phyloP scores from a whole-genome alignment of 352 stramenopile genomes.

The Elongisporangium prolatum region DNA sequence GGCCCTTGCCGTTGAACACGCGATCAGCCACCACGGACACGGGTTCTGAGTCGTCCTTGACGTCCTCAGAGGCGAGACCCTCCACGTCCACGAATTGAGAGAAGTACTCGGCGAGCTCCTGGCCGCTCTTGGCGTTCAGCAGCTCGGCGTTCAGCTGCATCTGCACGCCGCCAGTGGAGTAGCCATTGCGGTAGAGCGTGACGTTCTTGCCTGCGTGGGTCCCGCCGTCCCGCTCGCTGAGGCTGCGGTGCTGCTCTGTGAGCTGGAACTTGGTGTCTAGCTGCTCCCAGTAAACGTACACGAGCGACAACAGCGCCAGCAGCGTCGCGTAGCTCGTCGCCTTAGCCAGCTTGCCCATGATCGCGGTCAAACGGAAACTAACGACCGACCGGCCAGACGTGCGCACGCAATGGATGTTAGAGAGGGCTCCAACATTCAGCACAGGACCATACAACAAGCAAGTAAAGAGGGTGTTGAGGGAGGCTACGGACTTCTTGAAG shows the following conservation, averaged over 20 bases:
- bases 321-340: constrained; percentile 32
- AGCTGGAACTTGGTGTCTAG: constrained; percentile 52
- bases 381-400: neutral
- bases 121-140: constrained; percentile 35
- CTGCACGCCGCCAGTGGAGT: constrained; percentile 66
- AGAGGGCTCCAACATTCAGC: neutral
- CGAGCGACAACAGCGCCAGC: constrained; percentile 31
- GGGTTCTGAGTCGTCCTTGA: constrained; percentile 12
- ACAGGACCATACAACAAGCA: neutral
- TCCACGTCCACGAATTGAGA: constrained; percentile 80
- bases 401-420: neutral
- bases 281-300: constrained; percentile 49
- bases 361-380: constrained; percentile 1
- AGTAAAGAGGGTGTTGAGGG: neutral
- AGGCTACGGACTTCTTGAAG: neutral
- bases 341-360: constrained; percentile 50
- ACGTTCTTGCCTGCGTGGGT: constrained; percentile 49
- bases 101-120: constrained; percentile 70
- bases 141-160: constrained; percentile 61
- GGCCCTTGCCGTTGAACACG: constrained; percentile 66
- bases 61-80: constrained; percentile 14
- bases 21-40: constrained; percentile 52
- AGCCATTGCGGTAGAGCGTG: constrained; percentile 77
- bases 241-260: constrained; percentile 49
- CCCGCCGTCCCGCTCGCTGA: constrained; percentile 24